Evolutionary conservation across 768 basidiomycete genomes (phyloP).

Genomic region (Lentinula aciculospora): DNA sequence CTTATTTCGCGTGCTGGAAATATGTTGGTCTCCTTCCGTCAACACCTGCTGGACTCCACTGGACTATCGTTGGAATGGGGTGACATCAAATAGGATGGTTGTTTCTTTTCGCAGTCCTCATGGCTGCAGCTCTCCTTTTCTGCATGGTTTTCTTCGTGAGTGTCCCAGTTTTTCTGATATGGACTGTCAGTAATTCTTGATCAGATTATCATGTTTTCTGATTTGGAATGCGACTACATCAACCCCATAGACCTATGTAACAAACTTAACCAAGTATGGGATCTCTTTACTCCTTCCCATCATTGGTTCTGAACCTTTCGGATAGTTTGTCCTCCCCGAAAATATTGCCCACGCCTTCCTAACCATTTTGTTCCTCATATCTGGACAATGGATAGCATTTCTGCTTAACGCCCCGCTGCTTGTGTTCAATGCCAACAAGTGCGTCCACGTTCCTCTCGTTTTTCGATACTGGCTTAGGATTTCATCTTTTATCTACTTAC

Average conservation of each 20-base stretch:
- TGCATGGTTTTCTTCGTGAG: constrained; percentile 99
- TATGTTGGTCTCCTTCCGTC: not conserved
- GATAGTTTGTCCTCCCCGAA: constrained; percentile 94
- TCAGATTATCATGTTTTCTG: constrained; percentile 99
- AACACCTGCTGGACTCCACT: not conserved
- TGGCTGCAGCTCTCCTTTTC: constrained; percentile 92
- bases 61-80: not conserved
- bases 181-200: not conserved
- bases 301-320: not conserved
- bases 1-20: not conserved
- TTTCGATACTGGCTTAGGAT: no score
- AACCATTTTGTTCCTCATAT: constrained; percentile 84
- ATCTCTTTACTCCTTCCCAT: not conserved
- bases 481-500: not conserved
- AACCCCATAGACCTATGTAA: constrained; percentile 99
- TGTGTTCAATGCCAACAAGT: constrained; percentile 93
- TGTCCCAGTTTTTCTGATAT: constrained; percentile 16
- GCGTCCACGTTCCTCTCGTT: no score
- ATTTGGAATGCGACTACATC: constrained; percentile 99
- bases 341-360: constrained; percentile 93
- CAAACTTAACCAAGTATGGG: constrained; percentile 89
- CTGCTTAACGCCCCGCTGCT: constrained; percentile 86
- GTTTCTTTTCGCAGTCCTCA: constrained; percentile 93
- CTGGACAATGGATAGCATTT: constrained; percentile 94
- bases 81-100: constrained; percentile 67